Base-by-base conservation (phyloP, 2,329 filamentous ascomycete genomes). In the Colletotrichum tropicicola region DNA sequence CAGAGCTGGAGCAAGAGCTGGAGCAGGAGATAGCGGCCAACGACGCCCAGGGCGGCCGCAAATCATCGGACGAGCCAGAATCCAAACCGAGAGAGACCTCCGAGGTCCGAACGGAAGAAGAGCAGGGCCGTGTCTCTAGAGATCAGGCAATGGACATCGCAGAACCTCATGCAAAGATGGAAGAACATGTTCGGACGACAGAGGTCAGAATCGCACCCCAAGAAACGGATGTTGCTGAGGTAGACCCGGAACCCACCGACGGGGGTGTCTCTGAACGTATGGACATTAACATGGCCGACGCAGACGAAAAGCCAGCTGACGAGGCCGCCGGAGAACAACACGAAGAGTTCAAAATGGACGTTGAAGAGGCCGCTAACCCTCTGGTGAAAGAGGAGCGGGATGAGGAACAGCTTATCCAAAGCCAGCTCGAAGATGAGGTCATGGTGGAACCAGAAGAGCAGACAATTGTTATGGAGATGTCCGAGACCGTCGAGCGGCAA, bases 381-480 rank as follows among this genome's bases (percentile, higher is more conserved):
- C 43, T 59, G 3, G 12, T 55, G 43, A 41, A 35, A 35, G 39
- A 45, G 15, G 49, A 55, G 13, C 57, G 60, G 21, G 39, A 53
- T 28, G 35, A 60, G 23, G 41, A 53, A 55, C n/a, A 19, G 21
- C 32, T 32, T 35, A 32, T 43, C 45, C 57, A 49, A 52, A 49
- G 48, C 68, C 72, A 12, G 15, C 62, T 65, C n/a, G 49, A 54
- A 28, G 49, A 61, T 17, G 62, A 55, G 44, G 23, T 60, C 5
- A 80, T 79, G 76, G 72, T 77, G 5, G 76, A 79, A 53, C 75
- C 76, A 39, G 74, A 73, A 8, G 78, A 72, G 8, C 77, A 78
- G 53, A 79, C 77, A 6, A 12, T 45, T 23, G 27, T 43, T 17
- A 32, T 56, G 15, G 51, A 37, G 23, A 56, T 49, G 17, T 28